phyloP scores from a whole-genome alignment of 2,329 filamentous ascomycete genomes.

The Didymellaceae sp. region DNA sequence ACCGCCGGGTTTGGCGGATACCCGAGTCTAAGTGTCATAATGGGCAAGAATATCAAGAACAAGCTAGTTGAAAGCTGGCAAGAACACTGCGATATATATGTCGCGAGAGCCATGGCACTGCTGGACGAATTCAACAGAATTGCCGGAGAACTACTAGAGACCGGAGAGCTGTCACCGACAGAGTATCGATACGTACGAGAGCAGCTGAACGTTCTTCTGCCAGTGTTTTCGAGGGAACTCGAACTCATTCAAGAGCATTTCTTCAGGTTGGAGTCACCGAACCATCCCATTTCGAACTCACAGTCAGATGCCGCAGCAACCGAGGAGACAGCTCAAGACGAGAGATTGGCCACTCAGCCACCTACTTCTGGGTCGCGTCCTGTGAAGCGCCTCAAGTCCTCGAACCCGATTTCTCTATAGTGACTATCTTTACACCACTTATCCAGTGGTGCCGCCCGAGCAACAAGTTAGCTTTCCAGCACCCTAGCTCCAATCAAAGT shows the following conservation, averaged over 20 bases:
- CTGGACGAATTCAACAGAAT: constrained; percentile 5
- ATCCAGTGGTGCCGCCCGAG: no score
- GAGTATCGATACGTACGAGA: background rate
- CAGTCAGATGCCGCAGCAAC: no score
- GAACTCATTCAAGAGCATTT: constrained; percentile 8
- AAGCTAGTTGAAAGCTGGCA: constrained; percentile 3
- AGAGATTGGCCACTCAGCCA: no score
- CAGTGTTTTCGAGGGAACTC: constrained; percentile 4
- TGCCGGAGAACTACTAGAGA: constrained; percentile 8
- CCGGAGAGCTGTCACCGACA: background rate
- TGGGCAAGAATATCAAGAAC: background rate
- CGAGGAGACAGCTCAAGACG: no score
- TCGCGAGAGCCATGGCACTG: background rate
- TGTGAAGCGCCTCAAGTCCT: no score
- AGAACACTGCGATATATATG: constrained; percentile 4
- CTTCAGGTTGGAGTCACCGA: background rate
- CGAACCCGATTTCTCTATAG: no score
- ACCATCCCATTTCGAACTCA: no score
- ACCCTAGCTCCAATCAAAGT: no score
- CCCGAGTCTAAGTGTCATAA: background rate
- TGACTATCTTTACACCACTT: no score
- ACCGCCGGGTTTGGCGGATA: no score
- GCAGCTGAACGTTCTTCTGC: background rate
- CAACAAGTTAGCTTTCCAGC: no score
- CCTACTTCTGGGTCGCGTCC: no score